phyloP scores from a whole-genome alignment of 2,329 filamentous ascomycete species.

The Nemania serpens region DNA sequence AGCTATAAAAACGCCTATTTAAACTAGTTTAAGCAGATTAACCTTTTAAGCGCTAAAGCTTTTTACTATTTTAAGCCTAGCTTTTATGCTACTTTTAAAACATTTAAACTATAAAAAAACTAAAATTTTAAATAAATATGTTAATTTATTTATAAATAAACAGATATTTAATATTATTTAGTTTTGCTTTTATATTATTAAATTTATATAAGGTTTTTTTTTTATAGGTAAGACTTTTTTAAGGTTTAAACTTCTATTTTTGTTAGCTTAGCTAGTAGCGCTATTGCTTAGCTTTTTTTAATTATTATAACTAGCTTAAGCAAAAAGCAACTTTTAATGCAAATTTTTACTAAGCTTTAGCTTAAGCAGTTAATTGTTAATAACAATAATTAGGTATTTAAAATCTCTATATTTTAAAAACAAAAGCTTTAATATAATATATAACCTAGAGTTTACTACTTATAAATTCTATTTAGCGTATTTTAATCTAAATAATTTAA shows the following conservation, averaged over 20 bases:
- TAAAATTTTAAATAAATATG: constrained; percentile 76
- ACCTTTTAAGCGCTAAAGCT: constrained; percentile 71
- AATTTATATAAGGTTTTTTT: constrained; percentile 73
- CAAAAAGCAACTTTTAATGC: constrained; percentile 71
- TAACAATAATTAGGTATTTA: constrained; percentile 86
- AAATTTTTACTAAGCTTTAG: constrained; percentile 94
- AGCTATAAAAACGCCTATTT: constrained; percentile 70
- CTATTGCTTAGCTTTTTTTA: constrained; percentile 82
- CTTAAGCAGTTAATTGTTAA: constrained; percentile 90
- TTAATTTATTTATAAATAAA: constrained; percentile 81
- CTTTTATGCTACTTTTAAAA: constrained; percentile 77
- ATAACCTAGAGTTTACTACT: constrained; percentile 97
- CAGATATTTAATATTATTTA: constrained; percentile 70
- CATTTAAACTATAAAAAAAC: constrained; percentile 72
- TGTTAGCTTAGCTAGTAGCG: constrained; percentile 81
- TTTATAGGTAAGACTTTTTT: constrained; percentile 73
- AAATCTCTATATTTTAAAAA: constrained; percentile 91
- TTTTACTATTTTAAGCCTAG: constrained; percentile 75
- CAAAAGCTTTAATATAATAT: constrained; percentile 86
- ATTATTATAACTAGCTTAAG: constrained; percentile 79
- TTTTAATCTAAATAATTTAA: constrained; percentile 74
- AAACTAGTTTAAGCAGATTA: constrained; percentile 74
- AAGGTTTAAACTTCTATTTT: constrained; percentile 93
- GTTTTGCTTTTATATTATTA: constrained; percentile 75
- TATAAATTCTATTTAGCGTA: constrained; percentile 97